Conservation (phyloP, 108 stramenopile species). For the Cyclostephanos tholiformis region DNA sequence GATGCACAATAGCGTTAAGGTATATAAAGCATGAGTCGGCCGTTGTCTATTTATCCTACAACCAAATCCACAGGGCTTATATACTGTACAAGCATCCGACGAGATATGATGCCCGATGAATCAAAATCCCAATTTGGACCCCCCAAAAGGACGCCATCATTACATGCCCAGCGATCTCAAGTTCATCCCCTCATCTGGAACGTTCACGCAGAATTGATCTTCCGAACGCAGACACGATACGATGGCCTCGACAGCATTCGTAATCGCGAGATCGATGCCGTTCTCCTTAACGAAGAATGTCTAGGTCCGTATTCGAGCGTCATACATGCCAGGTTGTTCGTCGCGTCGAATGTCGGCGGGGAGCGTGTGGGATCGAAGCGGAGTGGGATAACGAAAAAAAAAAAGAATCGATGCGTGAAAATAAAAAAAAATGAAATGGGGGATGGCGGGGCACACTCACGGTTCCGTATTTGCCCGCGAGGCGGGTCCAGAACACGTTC, state of each 20-base stretch:
- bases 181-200: constrained; percentile 75
- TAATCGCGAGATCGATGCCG: constrained; percentile 83
- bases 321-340: no score
- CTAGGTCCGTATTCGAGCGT: constrained; percentile 4
- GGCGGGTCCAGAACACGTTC: constrained; percentile 88
- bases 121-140: background rate
- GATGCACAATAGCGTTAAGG: no score
- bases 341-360: no score
- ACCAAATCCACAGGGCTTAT: background rate
- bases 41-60: background rate
- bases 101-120: no score
- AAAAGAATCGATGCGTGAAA: background rate
- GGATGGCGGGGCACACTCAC: constrained; percentile 35
- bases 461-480: constrained; percentile 78
- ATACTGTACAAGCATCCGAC: no score
- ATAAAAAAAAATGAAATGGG: background rate
- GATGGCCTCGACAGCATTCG: constrained; percentile 83
- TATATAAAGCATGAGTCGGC: background rate
- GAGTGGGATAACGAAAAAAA: background rate
- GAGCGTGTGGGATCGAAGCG: no score
- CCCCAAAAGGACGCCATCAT: background rate
- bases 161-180: constrained; percentile 69
- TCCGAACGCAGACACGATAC: constrained; percentile 79
- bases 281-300: constrained; percentile 86
- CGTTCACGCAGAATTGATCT: constrained; percentile 77